Evolutionary conservation across 2,329 filamentous ascomycete species (phyloP).

Genomic region (Thelonectria discophora): DNA sequence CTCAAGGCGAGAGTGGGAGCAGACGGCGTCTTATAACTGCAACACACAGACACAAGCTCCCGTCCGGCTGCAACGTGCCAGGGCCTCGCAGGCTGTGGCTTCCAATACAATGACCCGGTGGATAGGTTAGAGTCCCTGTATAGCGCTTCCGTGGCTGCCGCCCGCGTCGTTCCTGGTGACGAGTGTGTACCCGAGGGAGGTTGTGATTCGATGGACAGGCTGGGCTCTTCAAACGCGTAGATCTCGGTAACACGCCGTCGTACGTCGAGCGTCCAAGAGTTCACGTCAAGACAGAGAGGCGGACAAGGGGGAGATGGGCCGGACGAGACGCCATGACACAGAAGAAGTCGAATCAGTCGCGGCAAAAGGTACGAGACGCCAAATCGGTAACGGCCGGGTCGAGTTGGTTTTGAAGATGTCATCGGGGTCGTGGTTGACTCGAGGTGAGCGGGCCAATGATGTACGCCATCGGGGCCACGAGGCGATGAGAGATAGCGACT

Average conservation of each 20-base stretch:
- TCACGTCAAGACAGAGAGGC: conserved; percentile 1
- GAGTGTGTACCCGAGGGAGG: conserved; percentile 31
- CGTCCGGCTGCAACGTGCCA: conserved; percentile 1
- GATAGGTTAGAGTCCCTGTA: conserved; percentile 27
- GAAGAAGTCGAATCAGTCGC: conserved; percentile 1
- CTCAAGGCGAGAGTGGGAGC: conserved; percentile 4
- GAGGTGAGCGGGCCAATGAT: conserved; percentile 29
- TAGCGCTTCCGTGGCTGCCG: conserved; percentile 16
- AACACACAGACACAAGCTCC: conserved; percentile 22
- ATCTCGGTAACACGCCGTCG: conserved; percentile 17
- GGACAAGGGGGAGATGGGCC: conserved; percentile 6
- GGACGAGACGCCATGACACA: conserved; percentile 21
- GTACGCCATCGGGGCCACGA: conserved; percentile 32
- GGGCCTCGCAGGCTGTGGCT: conserved; percentile 9
- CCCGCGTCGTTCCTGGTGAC: conserved; percentile 12
- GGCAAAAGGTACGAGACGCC: background rate
- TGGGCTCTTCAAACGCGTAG: background rate
- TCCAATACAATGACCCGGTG: conserved; percentile 19
- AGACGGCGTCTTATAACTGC: conserved; percentile 18
- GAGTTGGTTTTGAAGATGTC: background rate
- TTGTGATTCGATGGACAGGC: conserved; percentile 33
- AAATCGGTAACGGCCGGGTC: background rate
- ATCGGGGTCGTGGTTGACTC: background rate
- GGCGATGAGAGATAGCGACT: conserved; percentile 8
- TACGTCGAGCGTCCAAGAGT: conserved; percentile 1